Evolutionary conservation across 345 rosid genomes (phyloP), one percentile per base, ranked within the genome.

Genomic region (Diplotaxis tenuifolia): DNA sequence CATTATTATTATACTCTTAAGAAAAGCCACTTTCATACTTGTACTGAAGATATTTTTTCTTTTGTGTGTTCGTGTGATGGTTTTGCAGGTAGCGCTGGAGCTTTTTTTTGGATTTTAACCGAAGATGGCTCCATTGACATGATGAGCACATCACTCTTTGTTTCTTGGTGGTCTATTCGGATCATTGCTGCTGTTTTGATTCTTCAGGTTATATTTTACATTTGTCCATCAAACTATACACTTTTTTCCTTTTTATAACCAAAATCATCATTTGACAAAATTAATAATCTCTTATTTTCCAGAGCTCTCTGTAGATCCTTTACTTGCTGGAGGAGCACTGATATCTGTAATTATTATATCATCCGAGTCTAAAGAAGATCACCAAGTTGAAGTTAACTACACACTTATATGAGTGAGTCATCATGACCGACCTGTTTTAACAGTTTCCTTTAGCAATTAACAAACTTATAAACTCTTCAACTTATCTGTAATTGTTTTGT

Each of bases 291-390:
- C 8, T 63, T 82, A 34, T 81, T n/a, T 75, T 82, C 62, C 83
- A 94, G 97, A 85, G 98, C 73, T 87, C n/a, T n/a, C 97, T 4
- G 47, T 86, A 53, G 98, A 94, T 82, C 98, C 93, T 52, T 62
- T 91, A 54, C 85, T 94, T 72, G 89, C 95, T 22, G 74, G 70
- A 70, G 89, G 80, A 79, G 87, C 90, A 58, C 72, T 89, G 32
- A 64, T 91, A 72, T 75, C 76, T 58, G 89, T 87, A 62, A 67
- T 86, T 45, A 9, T 89, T 1, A 50, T 82, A 25, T 84, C 92
- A 21, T 73, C n/a, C 77, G 55, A 45, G 82, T 6, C 57, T 87
- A 16, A 83, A 81, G 77, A 89, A 79, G 77, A 34, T 82, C 67
- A 49, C 67, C 18, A 79, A 77, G 73, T 64, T 80, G 67, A 85